Conservation (phyloP, 768 basidiomycete species). For the Pulveroboletus sp. region DNA sequence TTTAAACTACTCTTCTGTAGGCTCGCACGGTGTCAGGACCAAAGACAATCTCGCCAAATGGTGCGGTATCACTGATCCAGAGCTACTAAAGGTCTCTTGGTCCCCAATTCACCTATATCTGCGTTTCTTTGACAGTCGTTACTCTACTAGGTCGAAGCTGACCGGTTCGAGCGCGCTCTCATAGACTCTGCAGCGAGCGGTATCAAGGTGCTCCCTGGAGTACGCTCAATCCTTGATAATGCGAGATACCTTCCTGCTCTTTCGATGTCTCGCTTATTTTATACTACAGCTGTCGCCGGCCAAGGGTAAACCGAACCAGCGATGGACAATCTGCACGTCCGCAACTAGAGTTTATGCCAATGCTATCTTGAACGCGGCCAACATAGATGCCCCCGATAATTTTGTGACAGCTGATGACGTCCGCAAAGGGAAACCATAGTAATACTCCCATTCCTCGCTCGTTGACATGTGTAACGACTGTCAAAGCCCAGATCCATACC, state of each 20-base stretch:
- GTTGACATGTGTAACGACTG: constrained; percentile 1
- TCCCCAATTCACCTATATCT: background rate
- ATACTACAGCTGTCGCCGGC: constrained; percentile 24
- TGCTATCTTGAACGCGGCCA: constrained; percentile 61
- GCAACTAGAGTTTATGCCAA: constrained; percentile 75
- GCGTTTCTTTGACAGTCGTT: constrained; percentile 2
- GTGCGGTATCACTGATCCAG: constrained; percentile 63
- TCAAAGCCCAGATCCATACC: constrained; percentile 79
- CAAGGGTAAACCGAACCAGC: constrained; percentile 45
- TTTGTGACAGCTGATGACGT: constrained; percentile 87
- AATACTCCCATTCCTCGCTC: constrained; percentile 13
- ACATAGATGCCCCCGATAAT: constrained; percentile 63
- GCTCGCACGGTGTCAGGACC: constrained; percentile 79
- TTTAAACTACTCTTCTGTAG: constrained; percentile 30
- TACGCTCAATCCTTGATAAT: constrained; percentile 50
- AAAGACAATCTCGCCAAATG: constrained; percentile 72
- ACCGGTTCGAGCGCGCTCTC: constrained; percentile 78
- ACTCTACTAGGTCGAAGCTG: constrained; percentile 53
- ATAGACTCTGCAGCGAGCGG: constrained; percentile 55
- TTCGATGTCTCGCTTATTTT: constrained; percentile 6
- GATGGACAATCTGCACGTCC: constrained; percentile 87
- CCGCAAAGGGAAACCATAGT: constrained; percentile 74
- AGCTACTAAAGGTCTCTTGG: constrained; percentile 58
- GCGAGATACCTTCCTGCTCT: constrained; percentile 29
- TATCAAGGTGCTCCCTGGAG: constrained; percentile 73